phyloP scores from a whole-genome alignment of 116 monocot genomes.

The Cymodocea nodosa region DNA sequence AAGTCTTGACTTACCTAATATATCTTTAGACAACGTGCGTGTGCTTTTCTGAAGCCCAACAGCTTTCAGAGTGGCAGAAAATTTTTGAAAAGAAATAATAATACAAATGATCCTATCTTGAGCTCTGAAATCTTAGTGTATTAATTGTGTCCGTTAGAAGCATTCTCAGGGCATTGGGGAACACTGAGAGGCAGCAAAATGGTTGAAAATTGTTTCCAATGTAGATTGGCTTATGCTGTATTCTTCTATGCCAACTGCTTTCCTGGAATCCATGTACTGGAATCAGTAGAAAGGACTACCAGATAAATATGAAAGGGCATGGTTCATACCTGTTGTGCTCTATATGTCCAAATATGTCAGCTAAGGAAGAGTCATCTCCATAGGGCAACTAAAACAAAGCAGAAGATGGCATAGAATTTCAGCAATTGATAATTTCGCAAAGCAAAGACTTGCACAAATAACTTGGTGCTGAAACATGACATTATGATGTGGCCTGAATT shows the following conservation, averaged over 20 bases:
- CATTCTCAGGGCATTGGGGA: background rate
- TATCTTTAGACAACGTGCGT: too few species aligned
- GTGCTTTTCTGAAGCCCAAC: too few species aligned
- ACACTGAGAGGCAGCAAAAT: slow-evolving; percentile 49
- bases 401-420: background rate
- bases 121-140: too few species aligned
- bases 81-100: too few species aligned
- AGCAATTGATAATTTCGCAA: background rate
- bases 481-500: too few species aligned
- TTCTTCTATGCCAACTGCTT: slow-evolving; percentile 55
- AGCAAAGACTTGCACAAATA: background rate
- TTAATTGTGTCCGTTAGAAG: too few species aligned
- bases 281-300: background rate
- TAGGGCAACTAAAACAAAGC: slow-evolving; percentile 51
- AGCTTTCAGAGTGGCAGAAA: too few species aligned
- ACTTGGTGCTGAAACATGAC: too few species aligned
- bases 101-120: too few species aligned
- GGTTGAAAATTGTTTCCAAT: slow-evolving; percentile 86
- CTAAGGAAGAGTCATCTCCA: slow-evolving; percentile 64
- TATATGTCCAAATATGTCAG: slow-evolving; percentile 81
- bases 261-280: slow-evolving; percentile 19
- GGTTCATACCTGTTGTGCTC: slow-evolving; percentile 68
- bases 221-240: slow-evolving; percentile 93
- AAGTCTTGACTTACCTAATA: too few species aligned
- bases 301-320: background rate